phyloP scores from a whole-genome alignment of 2,329 filamentous ascomycete species.

The Pseudogymnoascus sp. region DNA sequence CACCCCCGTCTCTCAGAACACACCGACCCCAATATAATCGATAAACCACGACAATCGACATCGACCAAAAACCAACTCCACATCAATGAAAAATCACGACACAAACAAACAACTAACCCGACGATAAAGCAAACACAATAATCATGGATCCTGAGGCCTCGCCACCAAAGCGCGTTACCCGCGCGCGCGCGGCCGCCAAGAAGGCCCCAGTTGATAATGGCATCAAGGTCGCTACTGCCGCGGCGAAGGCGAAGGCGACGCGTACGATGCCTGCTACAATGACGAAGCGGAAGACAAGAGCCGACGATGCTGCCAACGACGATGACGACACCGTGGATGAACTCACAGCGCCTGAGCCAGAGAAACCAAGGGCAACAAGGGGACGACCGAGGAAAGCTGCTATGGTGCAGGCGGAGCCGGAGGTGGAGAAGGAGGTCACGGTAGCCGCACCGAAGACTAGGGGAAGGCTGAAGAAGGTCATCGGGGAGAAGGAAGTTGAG shows the following conservation, averaged over 20 bases:
- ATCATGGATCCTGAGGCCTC: conserved; percentile 45
- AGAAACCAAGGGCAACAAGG: conserved; percentile 37
- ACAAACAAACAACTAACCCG: conserved; percentile 2
- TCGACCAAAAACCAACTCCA: background rate
- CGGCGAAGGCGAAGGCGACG: conserved; percentile 36
- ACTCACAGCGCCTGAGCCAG: conserved; percentile 18
- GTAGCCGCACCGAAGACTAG: background rate
- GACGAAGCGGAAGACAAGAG: conserved; percentile 47
- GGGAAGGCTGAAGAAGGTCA: conserved; percentile 9
- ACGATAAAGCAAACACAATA: background rate
- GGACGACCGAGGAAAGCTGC: conserved; percentile 39
- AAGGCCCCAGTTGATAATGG: conserved; percentile 29
- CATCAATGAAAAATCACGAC: conserved; percentile 7
- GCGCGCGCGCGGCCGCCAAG: conserved; percentile 40
- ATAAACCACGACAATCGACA: conserved; percentile 8
- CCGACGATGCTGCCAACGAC: conserved; percentile 47
- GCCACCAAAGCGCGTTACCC: conserved; percentile 53
- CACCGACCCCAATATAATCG: conserved; percentile 1
- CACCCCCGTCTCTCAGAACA: conserved; percentile 3
- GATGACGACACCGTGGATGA: conserved; percentile 31
- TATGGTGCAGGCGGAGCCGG: conserved; percentile 21
- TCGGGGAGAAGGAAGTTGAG: conserved; percentile 23
- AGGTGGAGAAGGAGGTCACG: conserved; percentile 16
- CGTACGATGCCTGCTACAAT: conserved; percentile 24
- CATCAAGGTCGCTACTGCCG: conserved; percentile 40